These are phyloP conservation scores for Penicillium riverlandense DNA, from an alignment of 495 filamentous ascomycete genomes.

Conservation along the genomic window DNA sequence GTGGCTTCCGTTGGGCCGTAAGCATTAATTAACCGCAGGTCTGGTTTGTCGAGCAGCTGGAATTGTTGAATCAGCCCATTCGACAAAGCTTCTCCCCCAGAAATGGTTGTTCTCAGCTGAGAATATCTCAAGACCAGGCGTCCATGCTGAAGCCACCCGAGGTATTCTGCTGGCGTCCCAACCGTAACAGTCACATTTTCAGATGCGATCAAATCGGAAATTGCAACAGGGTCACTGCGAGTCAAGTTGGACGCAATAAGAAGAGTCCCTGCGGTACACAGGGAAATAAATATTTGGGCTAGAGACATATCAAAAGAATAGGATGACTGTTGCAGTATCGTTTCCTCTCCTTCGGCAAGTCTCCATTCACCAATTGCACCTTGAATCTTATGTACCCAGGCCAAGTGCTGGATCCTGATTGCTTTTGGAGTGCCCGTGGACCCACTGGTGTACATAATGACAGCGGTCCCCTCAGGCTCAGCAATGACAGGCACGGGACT, in stretches of 20 bases:
- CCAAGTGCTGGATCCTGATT: slow-evolving; percentile 24
- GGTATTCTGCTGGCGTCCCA: slow-evolving; percentile 37
- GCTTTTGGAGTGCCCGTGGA: slow-evolving; percentile 34
- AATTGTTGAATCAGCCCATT: slow-evolving; percentile 11
- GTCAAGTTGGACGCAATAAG: slow-evolving; percentile 12
- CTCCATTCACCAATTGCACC: slow-evolving; percentile 8
- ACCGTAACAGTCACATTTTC: slow-evolving; percentile 28
- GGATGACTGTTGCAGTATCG: slow-evolving; percentile 36
- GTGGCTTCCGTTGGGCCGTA: slow-evolving; percentile 29
- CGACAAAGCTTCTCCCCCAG: slow-evolving; percentile 15
- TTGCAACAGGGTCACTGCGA: slow-evolving; percentile 23
- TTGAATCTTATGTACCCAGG: slow-evolving; percentile 23
- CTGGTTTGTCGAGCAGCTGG: slow-evolving; percentile 6
- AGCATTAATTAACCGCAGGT: slow-evolving; percentile 20
- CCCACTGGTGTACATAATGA: slow-evolving; percentile 37
- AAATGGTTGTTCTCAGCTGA: slow-evolving; percentile 1
- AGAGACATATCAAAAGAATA: slow-evolving; percentile 31
- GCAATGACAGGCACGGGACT: neutral
- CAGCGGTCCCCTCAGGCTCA: slow-evolving; percentile 10
- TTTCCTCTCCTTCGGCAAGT: slow-evolving; percentile 12
- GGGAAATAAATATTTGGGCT: slow-evolving; percentile 23
- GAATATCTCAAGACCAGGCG: slow-evolving; percentile 1
- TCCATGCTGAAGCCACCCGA: slow-evolving; percentile 23
- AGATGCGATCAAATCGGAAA: slow-evolving; percentile 24
- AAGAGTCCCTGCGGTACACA: slow-evolving; percentile 26